Conservation (phyloP, 805 yeast genomes). For the Hanseniaspora taiwanica region DNA sequence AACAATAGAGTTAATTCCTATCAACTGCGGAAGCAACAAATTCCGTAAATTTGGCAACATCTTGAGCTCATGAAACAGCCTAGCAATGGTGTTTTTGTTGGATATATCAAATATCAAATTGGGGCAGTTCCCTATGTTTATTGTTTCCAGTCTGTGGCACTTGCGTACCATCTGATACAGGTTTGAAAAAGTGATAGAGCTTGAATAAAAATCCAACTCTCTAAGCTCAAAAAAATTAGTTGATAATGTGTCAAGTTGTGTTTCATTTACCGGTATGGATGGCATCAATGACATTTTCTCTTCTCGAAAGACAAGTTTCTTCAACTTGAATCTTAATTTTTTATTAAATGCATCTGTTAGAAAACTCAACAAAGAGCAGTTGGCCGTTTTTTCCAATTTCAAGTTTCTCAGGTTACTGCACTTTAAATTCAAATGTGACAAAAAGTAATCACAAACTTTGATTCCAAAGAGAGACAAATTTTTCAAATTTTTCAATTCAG, state of each 20-base stretch:
- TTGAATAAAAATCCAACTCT: slow-evolving; percentile 2
- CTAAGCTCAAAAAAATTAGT: slow-evolving; percentile 1
- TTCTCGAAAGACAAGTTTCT: slow-evolving; percentile 20
- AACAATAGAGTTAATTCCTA: slow-evolving; percentile 12
- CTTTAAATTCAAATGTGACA: slow-evolving; percentile 14
- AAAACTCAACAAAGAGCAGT: slow-evolving; percentile 11
- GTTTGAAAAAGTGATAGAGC: slow-evolving; percentile 7
- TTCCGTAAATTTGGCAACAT: slow-evolving; percentile 11
- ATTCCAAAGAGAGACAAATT: slow-evolving; percentile 10
- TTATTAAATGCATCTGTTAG: slow-evolving; percentile 8
- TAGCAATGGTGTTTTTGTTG: slow-evolving; percentile 7
- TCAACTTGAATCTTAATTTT: slow-evolving; percentile 10
- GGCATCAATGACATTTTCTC: slow-evolving; percentile 6
- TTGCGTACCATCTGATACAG: slow-evolving; percentile 8
- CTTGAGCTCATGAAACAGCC: slow-evolving; percentile 7
- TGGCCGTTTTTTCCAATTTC: slow-evolving; percentile 20
- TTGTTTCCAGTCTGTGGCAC: not conserved
- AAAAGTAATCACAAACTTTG: slow-evolving; percentile 12
- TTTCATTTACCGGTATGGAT: not conserved
- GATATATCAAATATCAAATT: slow-evolving; percentile 6
- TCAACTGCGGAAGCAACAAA: slow-evolving; percentile 16
- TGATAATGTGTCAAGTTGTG: not conserved
- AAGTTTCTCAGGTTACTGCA: slow-evolving; percentile 13
- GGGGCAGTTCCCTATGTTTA: slow-evolving; percentile 21
- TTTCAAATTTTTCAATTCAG: slow-evolving; percentile 9